Evolutionary conservation across 768 basidiomycete genomes (phyloP).

Genomic region (Ramaria rubella): DNA sequence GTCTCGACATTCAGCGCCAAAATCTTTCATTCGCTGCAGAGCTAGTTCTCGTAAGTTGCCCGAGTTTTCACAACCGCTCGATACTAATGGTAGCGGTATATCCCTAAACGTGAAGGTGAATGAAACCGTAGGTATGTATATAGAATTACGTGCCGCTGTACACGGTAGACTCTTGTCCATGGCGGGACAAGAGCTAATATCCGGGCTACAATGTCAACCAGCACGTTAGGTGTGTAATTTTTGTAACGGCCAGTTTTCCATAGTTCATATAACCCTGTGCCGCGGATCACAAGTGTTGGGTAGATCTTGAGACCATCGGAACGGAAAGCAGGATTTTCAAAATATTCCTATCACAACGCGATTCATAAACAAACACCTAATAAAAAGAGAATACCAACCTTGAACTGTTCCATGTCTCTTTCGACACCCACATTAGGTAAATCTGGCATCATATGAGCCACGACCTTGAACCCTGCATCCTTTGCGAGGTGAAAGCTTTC

Average conservation of each 20-base stretch:
- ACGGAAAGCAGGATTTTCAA: conserved; percentile 96
- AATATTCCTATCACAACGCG: conserved; percentile 62
- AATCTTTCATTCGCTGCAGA: conserved; percentile 96
- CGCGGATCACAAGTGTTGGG: conserved; percentile 95
- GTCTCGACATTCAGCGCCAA: conserved; percentile 95
- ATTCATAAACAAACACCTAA: background rate
- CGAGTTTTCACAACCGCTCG: conserved; percentile 95
- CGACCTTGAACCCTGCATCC: conserved; percentile 99
- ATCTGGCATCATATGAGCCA: conserved; percentile 99
- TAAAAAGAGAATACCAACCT: conserved; percentile 28
- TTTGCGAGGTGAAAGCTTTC: conserved; percentile 98
- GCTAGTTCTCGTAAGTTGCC: conserved; percentile 96
- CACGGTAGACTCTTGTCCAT: conserved; percentile 97
- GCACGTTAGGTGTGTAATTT: conserved; percentile 98
- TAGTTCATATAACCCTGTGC: conserved; percentile 91
- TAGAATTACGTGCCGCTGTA: conserved; percentile 63
- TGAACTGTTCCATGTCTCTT: conserved; percentile 96
- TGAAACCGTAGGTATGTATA: background rate
- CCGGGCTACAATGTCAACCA: conserved; percentile 94
- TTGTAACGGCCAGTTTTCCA: conserved; percentile 98
- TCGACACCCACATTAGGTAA: conserved; percentile 96
- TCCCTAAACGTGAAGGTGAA: conserved; percentile 46
- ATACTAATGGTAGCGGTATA: conserved; percentile 93
- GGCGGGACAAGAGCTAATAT: conserved; percentile 96
- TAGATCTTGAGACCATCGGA: conserved; percentile 98